Evolutionary conservation across 345 rosid genomes (phyloP), one percentile per base, ranked within the genome.

Genomic region (Salix suchowensis): DNA sequence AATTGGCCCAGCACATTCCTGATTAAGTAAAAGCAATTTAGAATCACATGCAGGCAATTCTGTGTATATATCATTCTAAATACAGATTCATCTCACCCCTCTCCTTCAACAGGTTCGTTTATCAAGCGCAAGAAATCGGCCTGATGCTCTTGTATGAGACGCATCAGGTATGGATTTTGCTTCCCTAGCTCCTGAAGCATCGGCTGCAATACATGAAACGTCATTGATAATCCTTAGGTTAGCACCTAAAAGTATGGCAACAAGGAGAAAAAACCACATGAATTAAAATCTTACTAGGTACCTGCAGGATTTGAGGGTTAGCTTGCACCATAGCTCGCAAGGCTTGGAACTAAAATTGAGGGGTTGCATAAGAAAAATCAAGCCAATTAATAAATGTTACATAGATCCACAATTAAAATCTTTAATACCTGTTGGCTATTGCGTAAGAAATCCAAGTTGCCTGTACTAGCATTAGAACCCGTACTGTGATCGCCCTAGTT

Each of bases 181-280:
- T 91, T 91, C 60, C 98, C 97, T 75, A 94, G 84, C 80, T 94
- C 96, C 82, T 89, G 98, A 82, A 94, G 94, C 98, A 94, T 88
- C 40, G 96, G 98, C 98, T 94, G 86, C 76, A 73, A 62, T 80
- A 70, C 32, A 62, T 39, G 11, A 19, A 7, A 24, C 12, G 24
- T 5, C 18, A 39, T 7, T 9, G 15, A n/a, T 39, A 15, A 28
- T 44, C 28, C 11, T 37, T 36, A 58, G 23, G 34, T n/a, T 60
- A 37, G 36, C 23, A 24, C 4, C 48, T 28, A 2, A n/a, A 66
- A 7, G 36, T 32, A 48, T 21, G 13, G n/a, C 32, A 34, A 48
- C 21, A 7, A 40, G 12, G 26, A 36, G 26, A 5, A 36, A 50
- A 32, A 75, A 67, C 23, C 23, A 50, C 52, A 46, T 12, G 19